Percentiles rank a stretch among this genome's conserved stretches.
Evolutionary conservation across 805 yeast species (phyloP).

Genomic region (Candida schatavii): DNA sequence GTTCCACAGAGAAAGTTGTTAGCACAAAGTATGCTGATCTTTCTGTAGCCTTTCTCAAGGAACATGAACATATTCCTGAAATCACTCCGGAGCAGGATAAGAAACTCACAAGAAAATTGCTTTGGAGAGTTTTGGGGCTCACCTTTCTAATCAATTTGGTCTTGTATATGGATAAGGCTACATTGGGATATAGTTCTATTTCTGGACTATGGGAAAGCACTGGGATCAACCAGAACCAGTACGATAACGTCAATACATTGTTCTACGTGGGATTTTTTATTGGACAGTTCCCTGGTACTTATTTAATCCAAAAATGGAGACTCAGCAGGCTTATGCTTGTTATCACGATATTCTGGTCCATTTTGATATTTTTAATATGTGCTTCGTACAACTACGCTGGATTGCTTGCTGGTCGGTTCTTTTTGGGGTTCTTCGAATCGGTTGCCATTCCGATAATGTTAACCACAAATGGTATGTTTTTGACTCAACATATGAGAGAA

Average conservation of each 20-base stretch:
- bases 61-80: conserved; percentile 32
- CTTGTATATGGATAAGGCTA: conserved; percentile 52
- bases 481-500: conserved; percentile 45
- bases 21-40: conserved; percentile 34
- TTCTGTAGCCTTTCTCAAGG: conserved; percentile 34
- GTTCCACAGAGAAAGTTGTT: no score
- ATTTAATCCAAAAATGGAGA: conserved; percentile 44
- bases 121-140: conserved; percentile 24
- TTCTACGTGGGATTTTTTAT: conserved; percentile 51
- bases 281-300: conserved; percentile 45
- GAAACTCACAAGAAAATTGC: conserved; percentile 29
- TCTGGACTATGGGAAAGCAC: conserved; percentile 49
- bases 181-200: conserved; percentile 47
- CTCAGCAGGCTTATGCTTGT: conserved; percentile 36
- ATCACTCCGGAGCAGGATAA: conserved; percentile 43
- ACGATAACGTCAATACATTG: conserved; percentile 49
- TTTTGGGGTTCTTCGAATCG: conserved; percentile 43
- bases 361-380: conserved; percentile 45
- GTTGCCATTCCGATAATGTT: conserved; percentile 31
- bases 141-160: conserved; percentile 32
- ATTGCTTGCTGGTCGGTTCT: conserved; percentile 45
- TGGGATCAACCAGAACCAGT: conserved; percentile 39
- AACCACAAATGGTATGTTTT: conserved; percentile 49
- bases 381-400: conserved; percentile 46
- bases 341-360: conserved; percentile 43